Evolutionary conservation across 176 grass and related monocot genomes (phyloP).

Genomic region (Carex parvula): DNA sequence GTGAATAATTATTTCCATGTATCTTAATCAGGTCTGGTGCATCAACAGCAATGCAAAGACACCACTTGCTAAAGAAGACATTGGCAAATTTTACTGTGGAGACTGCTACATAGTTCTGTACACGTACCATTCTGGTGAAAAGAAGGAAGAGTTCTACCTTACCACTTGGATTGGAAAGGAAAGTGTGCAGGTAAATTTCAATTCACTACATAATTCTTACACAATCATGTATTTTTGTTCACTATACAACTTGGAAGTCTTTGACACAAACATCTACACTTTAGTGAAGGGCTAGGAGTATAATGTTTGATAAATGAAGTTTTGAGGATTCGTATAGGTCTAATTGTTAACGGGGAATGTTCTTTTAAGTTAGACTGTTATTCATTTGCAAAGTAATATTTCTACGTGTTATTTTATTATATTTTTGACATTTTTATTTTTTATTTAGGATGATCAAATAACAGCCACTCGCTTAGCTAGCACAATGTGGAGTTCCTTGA

Average conservation of each 20-base stretch:
- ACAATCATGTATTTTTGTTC: neutral
- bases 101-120: slow-evolving; percentile 94
- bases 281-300: neutral
- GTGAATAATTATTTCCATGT: slow-evolving; percentile 3
- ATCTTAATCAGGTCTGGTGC: slow-evolving; percentile 68
- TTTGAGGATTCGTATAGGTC: neutral
- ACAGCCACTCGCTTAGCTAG: slow-evolving; percentile 52
- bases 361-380: neutral
- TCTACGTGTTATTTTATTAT: slow-evolving; percentile 15
- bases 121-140: slow-evolving; percentile 87
- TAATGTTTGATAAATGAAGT: neutral
- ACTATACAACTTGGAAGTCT: neutral
- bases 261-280: neutral
- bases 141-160: slow-evolving; percentile 93
- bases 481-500: slow-evolving; percentile 79
- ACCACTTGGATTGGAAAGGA: slow-evolving; percentile 87
- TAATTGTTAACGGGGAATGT: neutral
- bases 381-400: neutral
- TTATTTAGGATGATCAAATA: slow-evolving; percentile 67
- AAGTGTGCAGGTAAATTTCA: slow-evolving; percentile 57
- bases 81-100: slow-evolving; percentile 90
- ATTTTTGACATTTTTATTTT: slow-evolving; percentile 2
- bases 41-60: slow-evolving; percentile 68
- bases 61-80: slow-evolving; percentile 65
- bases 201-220: neutral